Base-by-base conservation (phyloP, 2,329 filamentous ascomycete species). In the Phoma sp. region DNA sequence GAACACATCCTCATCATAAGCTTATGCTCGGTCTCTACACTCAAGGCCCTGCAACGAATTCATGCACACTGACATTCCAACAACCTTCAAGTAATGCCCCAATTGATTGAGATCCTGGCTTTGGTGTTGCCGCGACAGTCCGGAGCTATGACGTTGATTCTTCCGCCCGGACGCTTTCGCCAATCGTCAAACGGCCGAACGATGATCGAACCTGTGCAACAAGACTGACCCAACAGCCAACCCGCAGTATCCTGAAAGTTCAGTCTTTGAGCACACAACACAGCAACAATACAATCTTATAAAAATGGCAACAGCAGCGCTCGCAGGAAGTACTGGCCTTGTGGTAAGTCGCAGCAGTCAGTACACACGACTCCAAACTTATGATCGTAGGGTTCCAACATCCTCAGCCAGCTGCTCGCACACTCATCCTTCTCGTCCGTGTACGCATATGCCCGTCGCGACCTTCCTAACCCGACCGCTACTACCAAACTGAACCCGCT, bases 251-350 rank as follows among this genome's bases (percentile, higher is more conserved):
- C n/a, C n/a, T n/a, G n/a, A n/a, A n/a, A n/a, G n/a, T n/a, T n/a
- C n/a, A n/a, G n/a, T n/a, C n/a, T n/a, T n/a, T n/a, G n/a, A n/a
- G 23, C 4, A n/a, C n/a, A 5, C 23, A 21, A 17, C 30, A 11
- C 2, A n/a, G 2, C 3, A 23, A 12, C 25, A 7, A 7, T 10
- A 4, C 9, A 17, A n/a, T 2, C n/a, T n/a, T n/a, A n/a, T n/a
- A n/a, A 57, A 17, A 34, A 82, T 83, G 81, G 64, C 81, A 2
- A 75, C 80, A 37, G 79, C 81, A 62, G 79, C 80, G 56, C 72
- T 90, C 56, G 82, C 86, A 63, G 88, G 88, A 59, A 84, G 82
- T 64, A 91, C 88, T 50, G 87, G 87, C 70, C 83, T 89, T 30
- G 82, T 81, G 29, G 79, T 81, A 68, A 47, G 77, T 45, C 34